Evolutionary conservation across 805 yeast species (phyloP), one percentile per base, ranked within the genome.

Genomic region (Candida loeiensis): DNA sequence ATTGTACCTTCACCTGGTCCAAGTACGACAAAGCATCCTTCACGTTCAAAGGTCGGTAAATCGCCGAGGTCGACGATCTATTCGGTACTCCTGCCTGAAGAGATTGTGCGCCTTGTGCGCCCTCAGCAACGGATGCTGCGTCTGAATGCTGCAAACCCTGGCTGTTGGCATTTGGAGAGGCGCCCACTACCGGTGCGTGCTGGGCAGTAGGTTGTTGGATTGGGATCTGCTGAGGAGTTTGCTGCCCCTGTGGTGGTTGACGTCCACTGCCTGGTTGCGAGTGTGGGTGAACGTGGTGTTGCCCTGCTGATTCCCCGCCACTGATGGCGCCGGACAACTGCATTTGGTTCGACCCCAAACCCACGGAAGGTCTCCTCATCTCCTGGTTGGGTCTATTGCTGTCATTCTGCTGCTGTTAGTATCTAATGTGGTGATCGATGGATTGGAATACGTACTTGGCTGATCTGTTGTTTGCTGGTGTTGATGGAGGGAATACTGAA

Each of bases 11-110:
- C 38, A 93, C 99, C 64, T 90, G 96, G 59, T 95, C 99, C 50
- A 93, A 75, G 58, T 95, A 93, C 7, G 96, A 81, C 49, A 93
- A 71, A 4, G 99, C 99, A 63, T 93, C 99, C 58, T 87, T 88
- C 37, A 93, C 98, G 56, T 93, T 93, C 53, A 93, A 69, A 2
- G 97, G 96, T 51, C 89, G 71, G 58, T 83, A 83, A 21, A 66
- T 64, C 40, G 58, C 65, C 7, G 68, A 59, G 2, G 70, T 55
- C n/a, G 69, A 55, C 17, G 72, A 63, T 37, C 73, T 55, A 49
- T 66, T 69, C 18, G 71, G 66, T 13, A 64, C 64, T 7, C 66
- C 70, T 43, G 54, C 69, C 40, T 50, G 53, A 35, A 48, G 26
- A 41, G 30, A 27, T 16, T 25, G 39, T 12, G 32, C 45, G 27